Percentiles rank a stretch among this genome's conserved stretches.
Evolutionary conservation across 768 basidiomycete species (phyloP).

Genomic region (Trichaptum fuscoviolaceum): DNA sequence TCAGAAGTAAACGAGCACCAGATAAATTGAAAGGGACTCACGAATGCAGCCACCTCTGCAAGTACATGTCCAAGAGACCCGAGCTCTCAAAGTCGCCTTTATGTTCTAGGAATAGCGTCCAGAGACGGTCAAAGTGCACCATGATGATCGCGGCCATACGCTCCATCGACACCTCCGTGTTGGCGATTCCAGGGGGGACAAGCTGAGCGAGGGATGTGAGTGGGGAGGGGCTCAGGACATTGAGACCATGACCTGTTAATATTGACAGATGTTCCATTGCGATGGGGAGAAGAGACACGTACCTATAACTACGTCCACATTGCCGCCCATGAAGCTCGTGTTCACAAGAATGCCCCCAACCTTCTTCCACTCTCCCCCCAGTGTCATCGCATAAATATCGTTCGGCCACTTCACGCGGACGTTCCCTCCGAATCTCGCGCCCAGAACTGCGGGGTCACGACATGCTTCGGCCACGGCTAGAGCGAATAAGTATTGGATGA

Average conservation of each 20-base stretch:
- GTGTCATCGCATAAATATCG: constrained; percentile 70
- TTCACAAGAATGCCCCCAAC: constrained; percentile 91
- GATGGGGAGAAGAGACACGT: constrained; percentile 20
- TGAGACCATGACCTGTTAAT: constrained; percentile 76
- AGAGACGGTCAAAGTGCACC: constrained; percentile 71
- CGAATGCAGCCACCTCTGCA: constrained; percentile 87
- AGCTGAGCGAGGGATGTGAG: constrained; percentile 79
- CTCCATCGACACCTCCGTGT: constrained; percentile 60
- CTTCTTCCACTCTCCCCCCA: constrained; percentile 55
- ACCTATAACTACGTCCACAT: constrained; percentile 81
- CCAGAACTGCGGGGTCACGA: constrained; percentile 51
- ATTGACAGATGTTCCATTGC: background rate
- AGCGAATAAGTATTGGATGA: constrained; percentile 89
- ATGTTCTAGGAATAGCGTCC: constrained; percentile 61
- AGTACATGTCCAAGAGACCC: constrained; percentile 70
- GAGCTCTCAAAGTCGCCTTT: constrained; percentile 64
- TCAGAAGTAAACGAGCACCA: constrained; percentile 5
- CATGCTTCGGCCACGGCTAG: constrained; percentile 88
- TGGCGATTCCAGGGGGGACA: constrained; percentile 24
- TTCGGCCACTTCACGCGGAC: constrained; percentile 96
- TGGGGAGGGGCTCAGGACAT: constrained; percentile 77
- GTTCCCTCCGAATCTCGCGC: constrained; percentile 37
- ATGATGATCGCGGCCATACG: constrained; percentile 69
- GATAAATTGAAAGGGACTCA: constrained; percentile 36
- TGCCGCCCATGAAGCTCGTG: constrained; percentile 69